Evolutionary conservation across 345 rosid genomes (phyloP), one percentile per base, ranked within the genome.

Genomic region (Hevea brasiliensis): DNA sequence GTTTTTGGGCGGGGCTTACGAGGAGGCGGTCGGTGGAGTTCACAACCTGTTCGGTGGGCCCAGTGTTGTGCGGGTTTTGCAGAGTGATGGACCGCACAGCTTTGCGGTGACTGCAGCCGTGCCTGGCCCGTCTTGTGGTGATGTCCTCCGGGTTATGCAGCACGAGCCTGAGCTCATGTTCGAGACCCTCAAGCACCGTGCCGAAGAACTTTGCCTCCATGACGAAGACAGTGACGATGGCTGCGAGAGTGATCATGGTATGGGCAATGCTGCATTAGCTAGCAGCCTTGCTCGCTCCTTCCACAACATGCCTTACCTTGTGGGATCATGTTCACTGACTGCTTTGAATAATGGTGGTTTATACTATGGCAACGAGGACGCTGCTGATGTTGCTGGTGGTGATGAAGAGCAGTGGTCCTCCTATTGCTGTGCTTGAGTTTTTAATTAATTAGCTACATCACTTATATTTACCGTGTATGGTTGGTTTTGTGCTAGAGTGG

Each of bases 1-100:
- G 99, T 96, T 96, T 68, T 83, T 96, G 77, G 98, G 96, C 20
- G 99, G 99, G 77, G 99, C 99, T 76, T 96, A 96, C 37, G 93
- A 96, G 85, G 98, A 96, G 85, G 99, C 98, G 50, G 88, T 96
- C 63, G 99, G 99, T 54, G 99, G 99, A 74, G 73, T 90, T 32
- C 99, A 96, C 83, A 96, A 96, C 86, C 71, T 96, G 79, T 96
- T 93, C 37, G 96, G 99, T 4, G 91, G 98, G 51, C 99, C 99
- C 9, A 96, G 97, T 23, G 84, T 93, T 24, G 95, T 96, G 11
- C 86, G 92, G 2, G 95, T 93, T 27, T 86, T 81, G 32, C 99
- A 96, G 87, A 87, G 96, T 27, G 97, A 91, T 76, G 97, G 98
- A 27, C 99, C 99, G 0, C 86, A 93, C 21, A 84, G 96, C 89